These are phyloP conservation scores for Aegle marmelos DNA, from an alignment of 345 rosid genomes.

Conservation along the genomic window DNA sequence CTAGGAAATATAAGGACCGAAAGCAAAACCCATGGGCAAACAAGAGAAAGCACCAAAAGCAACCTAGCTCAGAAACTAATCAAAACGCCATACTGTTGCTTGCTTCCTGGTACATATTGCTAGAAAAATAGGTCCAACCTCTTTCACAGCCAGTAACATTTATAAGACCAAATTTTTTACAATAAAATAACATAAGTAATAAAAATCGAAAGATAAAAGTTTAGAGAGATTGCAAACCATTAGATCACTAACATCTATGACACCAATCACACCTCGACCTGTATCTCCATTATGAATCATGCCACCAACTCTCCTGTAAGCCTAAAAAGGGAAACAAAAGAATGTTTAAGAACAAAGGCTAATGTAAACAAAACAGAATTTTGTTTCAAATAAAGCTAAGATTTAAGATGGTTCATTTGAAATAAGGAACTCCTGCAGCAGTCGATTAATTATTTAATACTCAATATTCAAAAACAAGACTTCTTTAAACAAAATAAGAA, in stretches of 20 bases:
- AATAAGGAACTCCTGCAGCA: background rate
- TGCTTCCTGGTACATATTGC: background rate
- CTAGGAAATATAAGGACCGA: background rate
- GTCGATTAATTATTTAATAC: background rate
- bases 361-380: background rate
- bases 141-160: background rate
- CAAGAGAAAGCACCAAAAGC: background rate
- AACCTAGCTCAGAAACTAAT: background rate
- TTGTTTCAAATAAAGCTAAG: background rate
- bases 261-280: slow-evolving; percentile 37
- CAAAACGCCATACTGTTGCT: background rate
- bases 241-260: slow-evolving; percentile 34
- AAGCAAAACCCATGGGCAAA: slow-evolving; percentile 1
- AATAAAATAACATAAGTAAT: background rate
- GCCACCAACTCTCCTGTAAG: slow-evolving; percentile 40
- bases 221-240: slow-evolving; percentile 24
- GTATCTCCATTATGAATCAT: slow-evolving; percentile 36
- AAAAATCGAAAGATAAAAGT: background rate
- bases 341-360: background rate
- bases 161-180: background rate
- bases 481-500: background rate
- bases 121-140: background rate
- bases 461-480: background rate
- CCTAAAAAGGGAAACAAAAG: slow-evolving; percentile 16
- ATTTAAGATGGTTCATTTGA: background rate